Evolutionary conservation across 768 basidiomycete species (phyloP), one percentile per base, ranked within the genome.

Genomic region (Clitopilus passeckerianus): DNA sequence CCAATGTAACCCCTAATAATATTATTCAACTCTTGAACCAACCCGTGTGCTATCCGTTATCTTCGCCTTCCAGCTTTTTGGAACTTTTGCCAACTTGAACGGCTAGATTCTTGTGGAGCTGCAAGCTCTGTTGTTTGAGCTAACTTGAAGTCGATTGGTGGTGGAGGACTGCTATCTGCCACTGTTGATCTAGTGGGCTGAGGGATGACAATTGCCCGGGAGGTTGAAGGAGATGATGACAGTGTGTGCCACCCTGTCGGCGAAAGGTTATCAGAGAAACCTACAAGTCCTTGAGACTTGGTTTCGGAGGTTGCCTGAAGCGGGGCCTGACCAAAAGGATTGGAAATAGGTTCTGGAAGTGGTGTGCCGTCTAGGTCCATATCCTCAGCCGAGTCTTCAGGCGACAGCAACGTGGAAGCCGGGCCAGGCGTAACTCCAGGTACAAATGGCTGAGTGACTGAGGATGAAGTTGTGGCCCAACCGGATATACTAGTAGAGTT

Each of bases 291-390:
- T 34, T 58, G 66, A 56, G 69, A 67, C 15, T 63, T 56, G 2
- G 67, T 34, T 34, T 70, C 70, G 23, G 71, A 71, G 59, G 68
- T 77, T 20, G 77, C 74, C 1, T 79, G 79, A 60, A 90, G 74
- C 34, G 83, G 82, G 8, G 87, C 84, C 83, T 86, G 89, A 16
- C 89, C 88, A 53, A 78, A 86, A 10, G 81, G 75, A 50, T 85
- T 78, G 68, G 87, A 89, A 9, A 74, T 63, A 16, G 85, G 79
- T 23, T 80, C 74, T 9, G 69, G 59, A 54, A 60, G 64, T 35
- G 61, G 59, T 53, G 64, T 54, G 63, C 60, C 61, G 34, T 50
- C 46, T 50, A 50, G 4, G 12, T 50, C 46, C 46, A 50, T 50
- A 23, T 50, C 20, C 9, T 30, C 27, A 7, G 16, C 4, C 20